A percentile compares a stretch with the other conserved stretches of the same genome.
These are phyloP conservation scores for Penium margaritaceum DNA, from an alignment of 139 green algal species.

Conservation along the genomic window DNA sequence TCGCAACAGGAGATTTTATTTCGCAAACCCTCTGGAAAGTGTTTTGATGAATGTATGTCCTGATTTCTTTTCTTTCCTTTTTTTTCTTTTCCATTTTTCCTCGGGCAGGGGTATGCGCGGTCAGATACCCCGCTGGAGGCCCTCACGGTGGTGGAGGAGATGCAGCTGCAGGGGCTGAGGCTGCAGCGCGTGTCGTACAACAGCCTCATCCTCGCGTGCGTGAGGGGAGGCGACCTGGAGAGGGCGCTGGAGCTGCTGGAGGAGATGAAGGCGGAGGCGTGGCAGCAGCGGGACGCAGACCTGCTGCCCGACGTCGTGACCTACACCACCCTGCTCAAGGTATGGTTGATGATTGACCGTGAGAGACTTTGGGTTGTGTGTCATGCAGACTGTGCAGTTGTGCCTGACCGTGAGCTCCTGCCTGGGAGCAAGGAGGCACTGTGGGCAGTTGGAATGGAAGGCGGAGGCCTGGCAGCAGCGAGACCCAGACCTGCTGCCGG, in stretches of 20 bases:
- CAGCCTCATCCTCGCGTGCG: slow-evolving; percentile 38
- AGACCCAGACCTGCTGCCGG: slow-evolving; percentile 10
- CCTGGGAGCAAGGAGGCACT: too few relatives aligned
- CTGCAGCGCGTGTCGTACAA: slow-evolving; percentile 34
- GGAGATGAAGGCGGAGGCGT: slow-evolving; percentile 20
- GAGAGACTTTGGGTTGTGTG: too few relatives aligned
- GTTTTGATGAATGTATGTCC: too few relatives aligned
- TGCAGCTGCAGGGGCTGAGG: slow-evolving; percentile 22
- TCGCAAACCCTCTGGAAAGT: too few relatives aligned
- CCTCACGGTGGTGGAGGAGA: slow-evolving; percentile 34
- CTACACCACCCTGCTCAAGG: slow-evolving; percentile 36
- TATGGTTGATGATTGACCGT: too few relatives aligned
- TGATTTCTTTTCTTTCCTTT: too few relatives aligned
- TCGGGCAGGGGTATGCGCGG: slow-evolving; percentile 38
- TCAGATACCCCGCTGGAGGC: slow-evolving; percentile 39
- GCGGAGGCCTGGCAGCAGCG: background rate
- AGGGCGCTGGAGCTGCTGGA: background rate
- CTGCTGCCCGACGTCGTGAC: slow-evolving; percentile 44
- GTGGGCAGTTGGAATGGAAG: too few relatives aligned
- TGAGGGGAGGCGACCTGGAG: slow-evolving; percentile 5
- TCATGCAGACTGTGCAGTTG: too few relatives aligned
- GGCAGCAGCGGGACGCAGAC: background rate
- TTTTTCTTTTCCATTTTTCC: too few relatives aligned
- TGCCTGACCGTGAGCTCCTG: too few relatives aligned
- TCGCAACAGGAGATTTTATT: too few relatives aligned